Conservation (phyloP, 1,139 yeast genomes). For the Magnusiomyces tetraspermus region DNA sequence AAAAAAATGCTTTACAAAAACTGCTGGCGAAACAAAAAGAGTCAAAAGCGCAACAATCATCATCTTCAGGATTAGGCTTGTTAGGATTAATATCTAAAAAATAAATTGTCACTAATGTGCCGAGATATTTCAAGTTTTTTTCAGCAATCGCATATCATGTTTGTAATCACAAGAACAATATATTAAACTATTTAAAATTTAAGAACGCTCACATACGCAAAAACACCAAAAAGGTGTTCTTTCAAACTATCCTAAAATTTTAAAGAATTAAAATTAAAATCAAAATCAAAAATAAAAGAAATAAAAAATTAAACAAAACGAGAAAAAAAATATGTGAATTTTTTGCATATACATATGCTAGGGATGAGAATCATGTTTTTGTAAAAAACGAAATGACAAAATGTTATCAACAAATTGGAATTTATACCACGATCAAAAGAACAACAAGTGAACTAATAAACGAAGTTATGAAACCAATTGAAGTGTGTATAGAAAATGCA, state of each 20-base stretch:
- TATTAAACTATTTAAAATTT: not conserved
- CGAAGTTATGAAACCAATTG: not conserved
- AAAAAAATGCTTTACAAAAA: constrained; percentile 1
- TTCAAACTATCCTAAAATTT: too few relatives aligned
- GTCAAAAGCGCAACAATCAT: not conserved
- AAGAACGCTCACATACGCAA: not conserved
- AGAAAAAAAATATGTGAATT: not conserved
- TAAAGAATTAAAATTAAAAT: too few relatives aligned
- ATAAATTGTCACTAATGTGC: not conserved
- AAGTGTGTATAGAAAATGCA: not conserved
- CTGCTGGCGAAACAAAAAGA: constrained; percentile 3
- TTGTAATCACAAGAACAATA: too few relatives aligned
- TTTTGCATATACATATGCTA: not conserved
- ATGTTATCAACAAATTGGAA: too few relatives aligned
- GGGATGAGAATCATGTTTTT: too few relatives aligned
- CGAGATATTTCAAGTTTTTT: not conserved
- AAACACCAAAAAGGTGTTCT: too few relatives aligned
- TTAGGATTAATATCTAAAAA: not conserved
- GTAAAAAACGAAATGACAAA: too few relatives aligned
- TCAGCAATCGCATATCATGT: not conserved
- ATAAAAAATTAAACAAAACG: too few relatives aligned
- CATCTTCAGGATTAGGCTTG: not conserved
- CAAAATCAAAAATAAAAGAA: too few relatives aligned
- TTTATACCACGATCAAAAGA: too few relatives aligned
- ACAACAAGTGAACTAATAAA: not conserved